Conservation (phyloP, 1,139 yeast species). For the Geotrichum restrictum region DNA sequence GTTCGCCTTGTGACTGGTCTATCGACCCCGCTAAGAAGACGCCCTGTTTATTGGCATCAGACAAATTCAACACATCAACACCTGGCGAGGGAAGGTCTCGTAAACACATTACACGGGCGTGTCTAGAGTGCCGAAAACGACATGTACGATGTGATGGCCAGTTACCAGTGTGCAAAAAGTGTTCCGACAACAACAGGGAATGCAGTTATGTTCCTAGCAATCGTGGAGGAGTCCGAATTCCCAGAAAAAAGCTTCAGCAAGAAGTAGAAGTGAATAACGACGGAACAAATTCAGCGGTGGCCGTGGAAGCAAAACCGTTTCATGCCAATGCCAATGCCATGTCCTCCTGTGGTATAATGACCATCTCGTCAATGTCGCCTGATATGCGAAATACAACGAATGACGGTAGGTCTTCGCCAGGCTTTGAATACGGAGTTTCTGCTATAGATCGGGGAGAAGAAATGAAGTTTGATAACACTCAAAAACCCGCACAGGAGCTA, state of each 20-base stretch:
- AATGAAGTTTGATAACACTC: not conserved
- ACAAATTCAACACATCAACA: conserved; percentile 9
- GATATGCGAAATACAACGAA: too few relatives aligned
- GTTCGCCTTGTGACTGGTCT: conserved; percentile 19
- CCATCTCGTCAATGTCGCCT: too few relatives aligned
- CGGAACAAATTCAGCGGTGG: not conserved
- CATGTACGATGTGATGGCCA: conserved; percentile 23
- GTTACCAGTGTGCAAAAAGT: conserved; percentile 21
- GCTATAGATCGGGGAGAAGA: too few relatives aligned
- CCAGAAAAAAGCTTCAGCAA: conserved; percentile 15
- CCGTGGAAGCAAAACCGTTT: not conserved
- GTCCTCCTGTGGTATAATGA: too few relatives aligned
- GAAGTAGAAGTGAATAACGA: not conserved
- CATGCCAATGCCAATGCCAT: too few relatives aligned
- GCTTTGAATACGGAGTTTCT: too few relatives aligned
- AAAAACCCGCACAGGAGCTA: conserved; percentile 2
- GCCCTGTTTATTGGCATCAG: conserved; percentile 1
- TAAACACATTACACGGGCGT: conserved; percentile 22
- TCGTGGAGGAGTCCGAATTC: conserved; percentile 23
- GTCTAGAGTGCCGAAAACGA: conserved; percentile 22
- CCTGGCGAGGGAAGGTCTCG: conserved; percentile 22
- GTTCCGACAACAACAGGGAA: conserved; percentile 17
- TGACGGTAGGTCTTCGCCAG: too few relatives aligned
- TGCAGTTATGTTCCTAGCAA: conserved; percentile 22
- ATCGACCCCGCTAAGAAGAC: not conserved